phyloP scores from a whole-genome alignment of 1,284 basidiomycete species.

The Cerrena zonata region DNA sequence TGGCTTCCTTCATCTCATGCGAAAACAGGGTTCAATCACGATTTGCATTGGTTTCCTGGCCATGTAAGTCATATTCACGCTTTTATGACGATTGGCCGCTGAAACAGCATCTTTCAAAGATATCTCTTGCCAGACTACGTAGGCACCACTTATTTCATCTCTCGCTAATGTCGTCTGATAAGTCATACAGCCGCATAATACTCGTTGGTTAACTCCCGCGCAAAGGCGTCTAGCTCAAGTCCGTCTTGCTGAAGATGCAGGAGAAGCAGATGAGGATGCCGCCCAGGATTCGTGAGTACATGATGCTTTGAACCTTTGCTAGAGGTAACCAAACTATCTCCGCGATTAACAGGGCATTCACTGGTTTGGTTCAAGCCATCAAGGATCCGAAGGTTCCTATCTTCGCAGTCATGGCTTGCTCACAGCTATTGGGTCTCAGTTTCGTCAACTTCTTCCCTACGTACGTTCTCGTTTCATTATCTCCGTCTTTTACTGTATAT shows the following conservation, averaged over 20 bases:
- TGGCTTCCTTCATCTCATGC: neutral
- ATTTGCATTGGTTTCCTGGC: constrained; percentile 50
- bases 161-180: neutral
- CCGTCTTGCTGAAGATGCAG: constrained; percentile 71
- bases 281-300: constrained; percentile 45
- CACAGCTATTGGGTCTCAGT: constrained; percentile 55
- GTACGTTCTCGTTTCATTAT: constrained; percentile 29
- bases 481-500: neutral
- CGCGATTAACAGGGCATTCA: constrained; percentile 34
- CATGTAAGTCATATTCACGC: constrained; percentile 36
- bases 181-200: constrained; percentile 51
- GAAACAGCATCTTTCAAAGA: neutral
- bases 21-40: constrained; percentile 49
- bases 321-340: constrained; percentile 1
- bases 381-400: constrained; percentile 58
- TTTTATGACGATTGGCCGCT: neutral
- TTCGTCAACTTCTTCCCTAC: constrained; percentile 75
- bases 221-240: constrained; percentile 65
- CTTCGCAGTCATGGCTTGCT: constrained; percentile 50
- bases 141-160: neutral
- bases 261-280: constrained; percentile 61
- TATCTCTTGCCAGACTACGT: constrained; percentile 24
- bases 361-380: constrained; percentile 53
- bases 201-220: constrained; percentile 52
- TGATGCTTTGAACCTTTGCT: neutral